phyloP scores from a whole-genome alignment of 179 eudicot genomes.

The Drosera spatulata region DNA sequence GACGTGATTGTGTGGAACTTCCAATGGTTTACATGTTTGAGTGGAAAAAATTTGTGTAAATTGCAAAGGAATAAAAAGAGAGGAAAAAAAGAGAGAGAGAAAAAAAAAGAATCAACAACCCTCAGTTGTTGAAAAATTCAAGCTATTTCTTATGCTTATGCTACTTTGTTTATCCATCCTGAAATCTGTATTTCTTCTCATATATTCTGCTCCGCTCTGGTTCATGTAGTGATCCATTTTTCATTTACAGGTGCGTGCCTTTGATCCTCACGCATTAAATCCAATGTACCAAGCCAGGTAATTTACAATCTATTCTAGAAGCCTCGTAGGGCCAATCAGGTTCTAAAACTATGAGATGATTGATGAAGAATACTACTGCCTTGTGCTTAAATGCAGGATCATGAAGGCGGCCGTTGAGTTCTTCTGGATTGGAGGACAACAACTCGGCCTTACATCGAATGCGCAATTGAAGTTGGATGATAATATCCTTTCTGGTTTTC shows the following conservation, averaged over 20 bases:
- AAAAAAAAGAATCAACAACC: too few species aligned
- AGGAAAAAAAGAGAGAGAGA: too few species aligned
- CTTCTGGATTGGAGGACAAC: constrained; percentile 91
- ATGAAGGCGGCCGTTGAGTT: constrained; percentile 83
- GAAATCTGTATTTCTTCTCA: too few species aligned
- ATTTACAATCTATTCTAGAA: not conserved
- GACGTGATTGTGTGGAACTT: too few species aligned
- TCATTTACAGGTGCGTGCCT: constrained; percentile 63
- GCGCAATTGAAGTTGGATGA: constrained; percentile 19
- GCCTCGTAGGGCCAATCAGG: not conserved
- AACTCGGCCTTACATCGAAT: constrained; percentile 16
- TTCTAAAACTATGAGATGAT: not conserved
- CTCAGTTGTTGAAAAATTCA: too few species aligned
- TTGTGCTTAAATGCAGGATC: constrained; percentile 29
- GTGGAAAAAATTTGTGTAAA: too few species aligned
- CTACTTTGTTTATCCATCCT: too few species aligned
- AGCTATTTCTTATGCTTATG: too few species aligned
- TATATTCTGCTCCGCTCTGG: too few species aligned
- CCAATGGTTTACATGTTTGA: too few species aligned
- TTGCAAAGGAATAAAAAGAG: too few species aligned
- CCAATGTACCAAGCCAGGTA: constrained; percentile 90
- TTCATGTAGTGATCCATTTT: not conserved
- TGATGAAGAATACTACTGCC: not conserved
- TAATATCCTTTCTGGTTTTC: constrained; percentile 34
- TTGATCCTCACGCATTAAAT: constrained; percentile 59